Evolutionary conservation across 2,329 filamentous ascomycete species (phyloP).

Genomic region (Monilinia fructigena): DNA sequence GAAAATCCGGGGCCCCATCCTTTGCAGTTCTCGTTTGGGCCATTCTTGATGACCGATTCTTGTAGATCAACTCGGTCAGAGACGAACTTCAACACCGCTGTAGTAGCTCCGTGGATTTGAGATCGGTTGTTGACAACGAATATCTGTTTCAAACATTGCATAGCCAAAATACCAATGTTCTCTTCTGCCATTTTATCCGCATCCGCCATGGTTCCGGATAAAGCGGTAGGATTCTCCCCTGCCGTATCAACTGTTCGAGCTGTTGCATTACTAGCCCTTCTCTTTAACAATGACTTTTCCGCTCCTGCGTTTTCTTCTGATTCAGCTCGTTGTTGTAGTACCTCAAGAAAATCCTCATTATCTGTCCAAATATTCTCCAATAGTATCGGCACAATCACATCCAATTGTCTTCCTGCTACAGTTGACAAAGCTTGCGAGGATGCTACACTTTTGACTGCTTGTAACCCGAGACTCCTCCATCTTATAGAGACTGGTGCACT

Average conservation of each 20-base stretch:
- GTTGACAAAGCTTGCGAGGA: slow-evolving; percentile 75
- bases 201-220: slow-evolving; percentile 79
- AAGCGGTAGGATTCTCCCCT: slow-evolving; percentile 65
- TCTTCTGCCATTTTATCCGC: slow-evolving; percentile 88
- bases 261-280: slow-evolving; percentile 77
- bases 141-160: slow-evolving; percentile 83
- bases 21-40: slow-evolving; percentile 47
- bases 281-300: slow-evolving; percentile 57
- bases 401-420: slow-evolving; percentile 72
- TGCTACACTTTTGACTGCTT: slow-evolving; percentile 78
- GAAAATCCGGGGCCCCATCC: slow-evolving; percentile 82
- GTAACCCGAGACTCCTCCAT: slow-evolving; percentile 71
- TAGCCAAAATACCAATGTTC: slow-evolving; percentile 78
- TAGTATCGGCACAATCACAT: slow-evolving; percentile 78
- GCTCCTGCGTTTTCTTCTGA: slow-evolving; percentile 67
- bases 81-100: slow-evolving; percentile 73
- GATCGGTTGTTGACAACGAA: slow-evolving; percentile 78
- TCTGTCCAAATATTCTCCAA: slow-evolving; percentile 82
- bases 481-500: slow-evolving; percentile 75
- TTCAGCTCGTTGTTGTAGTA: slow-evolving; percentile 65
- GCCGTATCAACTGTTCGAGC: slow-evolving; percentile 67
- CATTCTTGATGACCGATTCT: slow-evolving; percentile 51
- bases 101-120: slow-evolving; percentile 77
- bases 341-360: slow-evolving; percentile 65
- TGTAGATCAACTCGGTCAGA: slow-evolving; percentile 55